Evolutionary conservation across 2,329 filamentous ascomycete species (phyloP).

Genomic region (Chaetomium sp.): DNA sequence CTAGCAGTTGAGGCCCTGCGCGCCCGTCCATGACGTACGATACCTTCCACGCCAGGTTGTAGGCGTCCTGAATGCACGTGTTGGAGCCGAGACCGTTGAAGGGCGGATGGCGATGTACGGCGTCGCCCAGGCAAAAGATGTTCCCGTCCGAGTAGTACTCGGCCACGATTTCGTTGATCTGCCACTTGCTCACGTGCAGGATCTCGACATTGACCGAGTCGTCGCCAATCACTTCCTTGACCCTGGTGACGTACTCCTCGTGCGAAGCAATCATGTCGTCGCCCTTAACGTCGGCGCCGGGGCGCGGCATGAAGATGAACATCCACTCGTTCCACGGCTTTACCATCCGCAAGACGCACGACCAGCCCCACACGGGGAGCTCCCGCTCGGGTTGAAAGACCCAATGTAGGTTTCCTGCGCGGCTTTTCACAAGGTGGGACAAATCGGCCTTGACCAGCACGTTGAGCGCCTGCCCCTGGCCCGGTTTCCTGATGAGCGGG

Average conservation of each 20-base stretch:
- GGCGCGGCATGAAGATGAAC: conserved; percentile 54
- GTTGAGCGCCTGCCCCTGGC: conserved; percentile 45
- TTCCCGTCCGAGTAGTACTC: conserved; percentile 56
- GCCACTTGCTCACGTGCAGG: conserved; percentile 59
- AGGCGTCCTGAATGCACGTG: conserved; percentile 60
- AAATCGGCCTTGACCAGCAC: conserved; percentile 51
- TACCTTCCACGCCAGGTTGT: conserved; percentile 59
- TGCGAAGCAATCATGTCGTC: conserved; percentile 43
- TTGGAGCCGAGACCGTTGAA: conserved; percentile 60
- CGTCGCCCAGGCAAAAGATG: conserved; percentile 59
- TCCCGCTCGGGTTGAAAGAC: conserved; percentile 58
- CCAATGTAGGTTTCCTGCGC: conserved; percentile 63
- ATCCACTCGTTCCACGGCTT: conserved; percentile 66
- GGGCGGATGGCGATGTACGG: conserved; percentile 60
- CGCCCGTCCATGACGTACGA: conserved; percentile 48
- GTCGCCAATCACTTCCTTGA: conserved; percentile 58
- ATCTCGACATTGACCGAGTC: conserved; percentile 54
- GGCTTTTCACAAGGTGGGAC: conserved; percentile 49
- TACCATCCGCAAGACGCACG: conserved; percentile 58
- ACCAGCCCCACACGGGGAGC: conserved; percentile 55
- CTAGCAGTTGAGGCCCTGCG: conserved; percentile 44
- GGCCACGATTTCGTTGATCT: conserved; percentile 63
- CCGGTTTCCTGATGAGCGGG: conserved; percentile 41
- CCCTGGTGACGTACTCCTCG: conserved; percentile 50
- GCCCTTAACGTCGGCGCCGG: conserved; percentile 42